Conservation (phyloP, 2,329 filamentous ascomycete genomes). For the Anisogramma anomala region DNA sequence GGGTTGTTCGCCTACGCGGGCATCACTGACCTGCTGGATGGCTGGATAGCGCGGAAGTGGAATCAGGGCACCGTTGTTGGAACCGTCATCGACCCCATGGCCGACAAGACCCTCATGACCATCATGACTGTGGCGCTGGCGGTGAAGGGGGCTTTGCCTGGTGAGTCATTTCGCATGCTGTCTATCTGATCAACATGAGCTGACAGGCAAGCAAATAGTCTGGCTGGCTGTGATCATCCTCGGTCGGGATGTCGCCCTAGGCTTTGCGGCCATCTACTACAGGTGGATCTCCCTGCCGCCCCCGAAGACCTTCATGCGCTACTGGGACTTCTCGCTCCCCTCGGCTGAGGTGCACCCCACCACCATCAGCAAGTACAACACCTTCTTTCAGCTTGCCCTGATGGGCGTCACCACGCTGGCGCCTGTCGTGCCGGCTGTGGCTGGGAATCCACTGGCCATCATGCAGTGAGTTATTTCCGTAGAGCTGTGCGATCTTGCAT, state of each 20-base stretch:
- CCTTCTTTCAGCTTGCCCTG: slow-evolving; percentile 76
- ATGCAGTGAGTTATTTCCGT: slow-evolving; percentile 47
- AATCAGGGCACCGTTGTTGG: slow-evolving; percentile 87
- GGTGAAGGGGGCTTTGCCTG: slow-evolving; percentile 67
- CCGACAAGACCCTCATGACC: slow-evolving; percentile 94
- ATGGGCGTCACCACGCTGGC: slow-evolving; percentile 75
- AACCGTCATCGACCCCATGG: slow-evolving; percentile 91
- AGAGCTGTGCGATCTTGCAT: too few species aligned
- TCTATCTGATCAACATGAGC: too few species aligned
- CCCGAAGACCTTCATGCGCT: slow-evolving; percentile 82
- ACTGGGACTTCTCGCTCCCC: slow-evolving; percentile 95
- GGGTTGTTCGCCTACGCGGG: slow-evolving; percentile 87
- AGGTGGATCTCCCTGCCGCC: slow-evolving; percentile 88
- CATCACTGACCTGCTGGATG: slow-evolving; percentile 83
- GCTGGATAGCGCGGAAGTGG: slow-evolving; percentile 83
- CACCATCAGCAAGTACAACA: slow-evolving; percentile 83
- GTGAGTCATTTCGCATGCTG: too few species aligned
- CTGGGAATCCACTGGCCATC: slow-evolving; percentile 42
- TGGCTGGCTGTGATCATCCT: slow-evolving; percentile 88
- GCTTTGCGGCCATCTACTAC: slow-evolving; percentile 82
- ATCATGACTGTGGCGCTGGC: slow-evolving; percentile 77
- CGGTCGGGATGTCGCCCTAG: slow-evolving; percentile 74
- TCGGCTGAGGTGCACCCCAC: slow-evolving; percentile 77
- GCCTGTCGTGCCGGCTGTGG: slow-evolving; percentile 56
- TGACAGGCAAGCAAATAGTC: slow-evolving; percentile 32